Percentiles rank a stretch among this genome's conserved stretches.
Conservation (phyloP, 1,139 yeast genomes). For the Lodderomyces theae region DNA sequence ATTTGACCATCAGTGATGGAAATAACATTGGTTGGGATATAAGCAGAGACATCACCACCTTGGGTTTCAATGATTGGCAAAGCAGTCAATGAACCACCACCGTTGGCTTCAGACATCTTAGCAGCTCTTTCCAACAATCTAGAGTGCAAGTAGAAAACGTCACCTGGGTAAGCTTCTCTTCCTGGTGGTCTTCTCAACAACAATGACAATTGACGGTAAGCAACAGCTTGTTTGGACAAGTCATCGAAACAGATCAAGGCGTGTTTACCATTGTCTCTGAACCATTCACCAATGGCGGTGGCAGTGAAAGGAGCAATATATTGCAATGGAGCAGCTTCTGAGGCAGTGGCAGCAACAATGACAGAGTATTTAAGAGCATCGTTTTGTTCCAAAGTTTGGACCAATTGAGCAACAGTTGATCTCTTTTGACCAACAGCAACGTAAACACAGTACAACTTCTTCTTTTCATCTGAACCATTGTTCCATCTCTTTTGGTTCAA, state of each 20-base stretch:
- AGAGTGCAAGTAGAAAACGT: slow-evolving; percentile 94
- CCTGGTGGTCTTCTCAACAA: slow-evolving; percentile 97
- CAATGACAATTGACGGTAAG: slow-evolving; percentile 98
- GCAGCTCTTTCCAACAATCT: slow-evolving; percentile 97
- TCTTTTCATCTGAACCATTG: slow-evolving; percentile 87
- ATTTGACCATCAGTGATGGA: slow-evolving; percentile 98
- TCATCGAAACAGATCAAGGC: slow-evolving; percentile 97
- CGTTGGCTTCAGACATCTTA: slow-evolving; percentile 86
- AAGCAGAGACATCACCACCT: slow-evolving; percentile 99
- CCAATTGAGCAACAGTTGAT: slow-evolving; percentile 99
- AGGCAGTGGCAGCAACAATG: slow-evolving; percentile 99
- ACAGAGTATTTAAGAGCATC: slow-evolving; percentile 98
- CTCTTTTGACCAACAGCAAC: slow-evolving; percentile 99
- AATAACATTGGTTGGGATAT: slow-evolving; percentile 95
- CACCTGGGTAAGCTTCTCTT: slow-evolving; percentile 98
- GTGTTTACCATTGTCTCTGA: slow-evolving; percentile 99
- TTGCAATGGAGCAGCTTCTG: slow-evolving; percentile 99
- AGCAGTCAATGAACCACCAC: slow-evolving; percentile 95
- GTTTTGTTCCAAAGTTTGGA: slow-evolving; percentile 96
- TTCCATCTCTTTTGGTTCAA: slow-evolving; percentile 99
- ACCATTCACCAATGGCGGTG: slow-evolving; percentile 99
- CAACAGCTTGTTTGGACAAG: slow-evolving; percentile 99
- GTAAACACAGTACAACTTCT: slow-evolving; percentile 99
- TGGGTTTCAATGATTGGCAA: slow-evolving; percentile 96
- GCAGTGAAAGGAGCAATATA: slow-evolving; percentile 99